Evolutionary conservation across 768 basidiomycete species (phyloP).

Genomic region (Agrocybe pediades): DNA sequence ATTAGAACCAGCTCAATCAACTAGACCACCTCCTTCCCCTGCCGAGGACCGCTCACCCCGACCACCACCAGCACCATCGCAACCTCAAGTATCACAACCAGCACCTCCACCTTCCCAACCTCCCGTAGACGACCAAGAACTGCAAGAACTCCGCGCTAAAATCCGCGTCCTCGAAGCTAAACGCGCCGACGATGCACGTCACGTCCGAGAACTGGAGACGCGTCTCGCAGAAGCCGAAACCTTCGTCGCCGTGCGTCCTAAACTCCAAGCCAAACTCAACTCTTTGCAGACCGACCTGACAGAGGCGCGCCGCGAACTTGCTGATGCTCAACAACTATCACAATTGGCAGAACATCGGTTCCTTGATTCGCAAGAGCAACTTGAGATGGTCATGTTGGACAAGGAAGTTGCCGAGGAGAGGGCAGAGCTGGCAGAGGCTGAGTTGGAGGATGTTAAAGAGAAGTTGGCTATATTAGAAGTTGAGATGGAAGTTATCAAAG

Average conservation of each 20-base stretch:
- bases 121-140: conserved; percentile 56
- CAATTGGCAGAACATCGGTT: conserved; percentile 70
- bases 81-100: not conserved
- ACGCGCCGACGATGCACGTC: conserved; percentile 83
- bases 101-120: conserved; percentile 10
- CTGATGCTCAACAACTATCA: conserved; percentile 76
- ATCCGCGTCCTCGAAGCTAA: conserved; percentile 85
- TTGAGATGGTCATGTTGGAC: conserved; percentile 95
- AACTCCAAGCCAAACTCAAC: conserved; percentile 86
- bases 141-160: conserved; percentile 83
- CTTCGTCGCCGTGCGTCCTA: conserved; percentile 83
- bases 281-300: conserved; percentile 80
- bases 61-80: too few species aligned
- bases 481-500: conserved; percentile 78
- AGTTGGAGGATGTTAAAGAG: conserved; percentile 81
- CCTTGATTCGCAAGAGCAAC: conserved; percentile 81
- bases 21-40: not conserved
- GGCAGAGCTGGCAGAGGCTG: conserved; percentile 76
- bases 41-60: too few species aligned
- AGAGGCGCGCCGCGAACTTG: conserved; percentile 71
- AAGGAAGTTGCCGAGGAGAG: conserved; percentile 96
- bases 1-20: conserved; percentile 17
- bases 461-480: conserved; percentile 78
- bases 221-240: conserved; percentile 84
- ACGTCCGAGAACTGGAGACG: conserved; percentile 81